Conservation (phyloP, 2,329 filamentous ascomycete genomes). For the Rutstroemia sp. region DNA sequence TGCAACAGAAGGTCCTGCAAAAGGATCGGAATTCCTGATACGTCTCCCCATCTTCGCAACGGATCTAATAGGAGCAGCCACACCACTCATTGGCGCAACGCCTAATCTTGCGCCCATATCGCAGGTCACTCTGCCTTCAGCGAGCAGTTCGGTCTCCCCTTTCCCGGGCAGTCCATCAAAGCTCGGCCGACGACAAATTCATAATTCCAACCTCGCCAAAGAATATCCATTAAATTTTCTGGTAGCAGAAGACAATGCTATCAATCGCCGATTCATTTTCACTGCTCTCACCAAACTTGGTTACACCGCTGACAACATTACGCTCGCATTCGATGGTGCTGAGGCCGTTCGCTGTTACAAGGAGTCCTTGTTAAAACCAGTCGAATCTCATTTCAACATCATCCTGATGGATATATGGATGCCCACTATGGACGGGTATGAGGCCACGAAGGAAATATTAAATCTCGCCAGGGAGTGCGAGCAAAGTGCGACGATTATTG, state of each 20-base stretch:
- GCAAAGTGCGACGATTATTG: constrained; percentile 35
- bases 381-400: constrained; percentile 44
- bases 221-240: constrained; percentile 60
- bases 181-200: constrained; percentile 18
- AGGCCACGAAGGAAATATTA: constrained; percentile 57
- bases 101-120: constrained; percentile 2
- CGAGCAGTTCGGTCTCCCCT: background rate
- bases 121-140: background rate
- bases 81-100: constrained; percentile 10
- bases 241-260: constrained; percentile 66
- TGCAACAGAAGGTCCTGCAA: constrained; percentile 50
- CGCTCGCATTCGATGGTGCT: constrained; percentile 60
- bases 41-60: constrained; percentile 42
- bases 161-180: background rate
- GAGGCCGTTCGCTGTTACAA: constrained; percentile 58
- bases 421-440: constrained; percentile 64
- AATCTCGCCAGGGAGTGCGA: constrained; percentile 20
- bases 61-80: constrained; percentile 11
- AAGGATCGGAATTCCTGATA: constrained; percentile 63
- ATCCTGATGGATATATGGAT: constrained; percentile 74
- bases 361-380: constrained; percentile 31
- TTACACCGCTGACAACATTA: constrained; percentile 45
- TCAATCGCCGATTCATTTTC: constrained; percentile 60
- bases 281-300: constrained; percentile 61
- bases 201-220: constrained; percentile 50